phyloP scores from a whole-genome alignment of 83 land plant genomes.

The Isoetes engelmannii region DNA sequence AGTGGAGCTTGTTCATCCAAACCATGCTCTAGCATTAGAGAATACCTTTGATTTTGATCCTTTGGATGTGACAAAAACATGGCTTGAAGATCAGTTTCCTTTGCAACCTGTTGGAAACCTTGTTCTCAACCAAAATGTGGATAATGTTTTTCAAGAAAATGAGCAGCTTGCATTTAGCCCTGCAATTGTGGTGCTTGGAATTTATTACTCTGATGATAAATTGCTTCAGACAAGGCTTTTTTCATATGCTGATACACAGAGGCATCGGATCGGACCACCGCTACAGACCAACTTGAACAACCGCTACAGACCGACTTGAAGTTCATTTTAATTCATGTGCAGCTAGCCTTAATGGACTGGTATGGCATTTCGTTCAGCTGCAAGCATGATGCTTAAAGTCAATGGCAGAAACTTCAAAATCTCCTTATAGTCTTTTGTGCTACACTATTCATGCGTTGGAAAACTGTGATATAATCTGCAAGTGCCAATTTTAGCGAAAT shows the following conservation, averaged over 20 bases:
- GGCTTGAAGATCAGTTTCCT: background rate
- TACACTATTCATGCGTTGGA: too few relatives aligned
- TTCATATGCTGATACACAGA: background rate
- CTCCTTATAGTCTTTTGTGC: too few relatives aligned
- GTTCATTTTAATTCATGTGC: too few relatives aligned
- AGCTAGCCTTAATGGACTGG: too few relatives aligned
- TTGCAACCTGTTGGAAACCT: background rate
- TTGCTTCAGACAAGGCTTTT: background rate
- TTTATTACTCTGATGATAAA: background rate
- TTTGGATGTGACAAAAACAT: conserved; percentile 27
- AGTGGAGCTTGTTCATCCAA: conserved; percentile 30
- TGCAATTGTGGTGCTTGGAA: background rate
- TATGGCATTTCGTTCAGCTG: too few relatives aligned
- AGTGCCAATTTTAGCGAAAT: too few relatives aligned
- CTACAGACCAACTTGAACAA: too few relatives aligned
- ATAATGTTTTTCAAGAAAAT: background rate
- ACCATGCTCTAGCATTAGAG: conserved; percentile 19
- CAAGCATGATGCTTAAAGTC: too few relatives aligned
- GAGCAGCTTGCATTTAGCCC: background rate
- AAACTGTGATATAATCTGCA: too few relatives aligned
- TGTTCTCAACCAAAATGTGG: background rate
- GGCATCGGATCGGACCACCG: background rate
- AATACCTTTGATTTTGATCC: conserved; percentile 17
- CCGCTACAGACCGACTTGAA: too few relatives aligned
- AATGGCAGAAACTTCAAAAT: too few relatives aligned